These are phyloP conservation scores for Penicillium ucsense DNA, from an alignment of 495 filamentous ascomycete genomes.

Conservation along the genomic window DNA sequence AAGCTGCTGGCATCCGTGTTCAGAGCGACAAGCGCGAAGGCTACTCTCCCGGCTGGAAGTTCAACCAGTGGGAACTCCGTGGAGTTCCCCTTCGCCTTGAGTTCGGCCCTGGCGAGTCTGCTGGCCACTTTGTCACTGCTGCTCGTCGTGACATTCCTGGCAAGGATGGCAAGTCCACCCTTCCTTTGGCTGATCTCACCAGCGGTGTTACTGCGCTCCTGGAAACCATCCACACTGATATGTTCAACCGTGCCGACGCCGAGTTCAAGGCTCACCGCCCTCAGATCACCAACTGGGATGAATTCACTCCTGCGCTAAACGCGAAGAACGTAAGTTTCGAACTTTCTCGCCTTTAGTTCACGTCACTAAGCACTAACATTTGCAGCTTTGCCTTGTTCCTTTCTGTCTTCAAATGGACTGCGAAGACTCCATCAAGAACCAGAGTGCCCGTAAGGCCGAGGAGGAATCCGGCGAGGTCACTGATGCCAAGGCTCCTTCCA, in stretches of 20 bases:
- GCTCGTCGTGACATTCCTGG: constrained; percentile 72
- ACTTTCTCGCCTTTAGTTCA: neutral
- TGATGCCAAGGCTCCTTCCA: constrained; percentile 73
- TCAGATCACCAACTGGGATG: constrained; percentile 74
- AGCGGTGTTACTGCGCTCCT: constrained; percentile 67
- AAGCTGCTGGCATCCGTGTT: constrained; percentile 55
- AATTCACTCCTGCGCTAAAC: constrained; percentile 80
- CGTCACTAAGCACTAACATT: neutral
- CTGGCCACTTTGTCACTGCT: constrained; percentile 70
- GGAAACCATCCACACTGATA: constrained; percentile 76
- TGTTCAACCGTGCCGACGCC: constrained; percentile 74
- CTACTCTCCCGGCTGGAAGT: constrained; percentile 92
- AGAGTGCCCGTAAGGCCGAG: constrained; percentile 62
- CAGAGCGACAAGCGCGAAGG: constrained; percentile 72
- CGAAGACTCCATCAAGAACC: constrained; percentile 87
- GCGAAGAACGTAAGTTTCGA: constrained; percentile 62
- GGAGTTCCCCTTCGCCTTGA: constrained; percentile 90
- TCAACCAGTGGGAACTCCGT: constrained; percentile 95
- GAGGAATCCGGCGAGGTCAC: constrained; percentile 58
- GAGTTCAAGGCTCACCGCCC: constrained; percentile 70
- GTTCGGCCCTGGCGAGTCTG: constrained; percentile 87
- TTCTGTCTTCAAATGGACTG: constrained; percentile 72
- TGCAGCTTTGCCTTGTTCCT: constrained; percentile 50
- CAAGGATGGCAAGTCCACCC: constrained; percentile 60
- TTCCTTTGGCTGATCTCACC: constrained; percentile 60